Evolutionary conservation across 208 protist genomes (phyloP).

Genomic region (Acanthamoeba sp.): DNA sequence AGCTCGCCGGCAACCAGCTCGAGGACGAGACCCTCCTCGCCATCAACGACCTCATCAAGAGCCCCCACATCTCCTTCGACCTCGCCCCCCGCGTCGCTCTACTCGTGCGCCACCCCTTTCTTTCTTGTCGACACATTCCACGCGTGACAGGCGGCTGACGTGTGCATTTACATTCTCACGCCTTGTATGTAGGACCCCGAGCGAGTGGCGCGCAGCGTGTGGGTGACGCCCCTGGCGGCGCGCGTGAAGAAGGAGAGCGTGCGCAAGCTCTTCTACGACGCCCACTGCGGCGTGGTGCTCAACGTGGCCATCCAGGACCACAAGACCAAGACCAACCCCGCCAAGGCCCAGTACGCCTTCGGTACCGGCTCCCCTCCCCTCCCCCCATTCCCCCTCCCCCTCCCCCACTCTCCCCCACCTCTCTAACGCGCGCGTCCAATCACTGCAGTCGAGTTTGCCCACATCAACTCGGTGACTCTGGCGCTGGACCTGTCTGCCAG

Average conservation of each 20-base stretch:
- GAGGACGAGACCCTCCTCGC: constrained; percentile 57
- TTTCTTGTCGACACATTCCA: neutral
- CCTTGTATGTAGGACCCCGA: constrained; percentile 17
- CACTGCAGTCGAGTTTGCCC: constrained; percentile 48
- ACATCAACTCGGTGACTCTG: constrained; percentile 58
- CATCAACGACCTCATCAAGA: constrained; percentile 64
- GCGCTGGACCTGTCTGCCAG: constrained; percentile 45
- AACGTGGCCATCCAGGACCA: constrained; percentile 71
- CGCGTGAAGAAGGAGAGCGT: constrained; percentile 68
- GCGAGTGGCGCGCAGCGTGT: constrained; percentile 71
- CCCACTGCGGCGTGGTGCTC: constrained; percentile 71
- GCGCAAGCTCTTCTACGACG: constrained; percentile 71
- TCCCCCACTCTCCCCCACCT: neutral
- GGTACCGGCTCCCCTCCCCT: neutral
- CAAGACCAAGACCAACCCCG: constrained; percentile 39
- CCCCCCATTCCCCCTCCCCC: neutral
- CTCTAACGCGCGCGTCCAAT: neutral
- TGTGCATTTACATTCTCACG: neutral
- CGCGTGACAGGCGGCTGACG: neutral
- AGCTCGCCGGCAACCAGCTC: constrained; percentile 71
- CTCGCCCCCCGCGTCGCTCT: constrained; percentile 52
- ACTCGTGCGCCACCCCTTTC: neutral
- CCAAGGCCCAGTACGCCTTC: constrained; percentile 68
- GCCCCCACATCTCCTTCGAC: constrained; percentile 34
- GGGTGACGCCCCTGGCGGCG: constrained; percentile 47